phyloP scores from a whole-genome alignment of 1,284 basidiomycete species.

The Trichosporon ovoides region DNA sequence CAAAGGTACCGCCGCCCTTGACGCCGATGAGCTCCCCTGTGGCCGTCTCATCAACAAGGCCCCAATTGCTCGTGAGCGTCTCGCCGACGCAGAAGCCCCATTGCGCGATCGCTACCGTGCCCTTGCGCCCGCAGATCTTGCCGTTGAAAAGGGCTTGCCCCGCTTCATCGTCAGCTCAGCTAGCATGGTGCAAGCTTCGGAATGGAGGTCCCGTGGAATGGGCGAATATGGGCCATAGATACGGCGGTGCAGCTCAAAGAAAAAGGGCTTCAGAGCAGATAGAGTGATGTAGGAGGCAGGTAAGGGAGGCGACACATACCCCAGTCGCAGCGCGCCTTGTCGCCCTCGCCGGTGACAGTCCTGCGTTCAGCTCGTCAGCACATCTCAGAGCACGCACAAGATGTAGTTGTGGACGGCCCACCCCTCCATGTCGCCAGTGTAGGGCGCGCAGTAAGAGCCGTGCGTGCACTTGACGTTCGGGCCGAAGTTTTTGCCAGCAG shows the following conservation, averaged over 20 bases:
- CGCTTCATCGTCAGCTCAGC: background rate
- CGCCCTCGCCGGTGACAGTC: background rate
- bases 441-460: background rate
- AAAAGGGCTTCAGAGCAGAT: too few relatives aligned
- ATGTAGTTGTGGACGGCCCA: background rate
- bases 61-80: background rate
- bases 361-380: background rate
- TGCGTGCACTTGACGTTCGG: background rate
- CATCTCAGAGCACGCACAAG: background rate
- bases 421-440: slow-evolving; percentile 2
- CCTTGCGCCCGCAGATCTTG: background rate
- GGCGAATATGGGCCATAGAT: too few relatives aligned
- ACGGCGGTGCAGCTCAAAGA: too few relatives aligned
- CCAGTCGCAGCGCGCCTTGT: background rate
- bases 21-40: background rate
- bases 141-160: background rate
- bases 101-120: background rate
- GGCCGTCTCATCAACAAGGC: background rate
- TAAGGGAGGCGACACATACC: background rate
- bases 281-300: background rate
- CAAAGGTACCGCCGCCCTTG: background rate
- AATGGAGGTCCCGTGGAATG: too few relatives aligned
- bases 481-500: background rate
- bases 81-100: background rate
- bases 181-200: too few relatives aligned